Percentiles rank a stretch among this genome's conserved stretches.
Conservation (phyloP, 305 asterid genomes). For the Striga hermonthica region DNA sequence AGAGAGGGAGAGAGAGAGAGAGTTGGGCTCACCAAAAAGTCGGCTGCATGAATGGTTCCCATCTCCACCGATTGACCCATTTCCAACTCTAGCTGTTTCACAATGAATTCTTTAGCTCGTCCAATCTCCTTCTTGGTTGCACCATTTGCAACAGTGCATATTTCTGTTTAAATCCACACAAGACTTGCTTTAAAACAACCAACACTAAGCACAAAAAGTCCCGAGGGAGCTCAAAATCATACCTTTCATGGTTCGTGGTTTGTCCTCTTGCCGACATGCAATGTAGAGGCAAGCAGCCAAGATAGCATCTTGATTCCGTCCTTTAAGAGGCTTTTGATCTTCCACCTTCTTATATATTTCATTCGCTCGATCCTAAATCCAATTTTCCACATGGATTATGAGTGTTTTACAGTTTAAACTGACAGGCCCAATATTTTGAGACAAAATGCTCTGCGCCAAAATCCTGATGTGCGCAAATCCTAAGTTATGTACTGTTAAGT, state of each 20-base stretch:
- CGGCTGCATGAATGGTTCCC: slow-evolving; percentile 44
- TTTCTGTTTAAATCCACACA: slow-evolving; percentile 32
- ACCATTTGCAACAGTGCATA: slow-evolving; percentile 38
- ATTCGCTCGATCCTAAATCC: slow-evolving; percentile 43
- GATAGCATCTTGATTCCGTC: slow-evolving; percentile 43
- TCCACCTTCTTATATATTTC: slow-evolving; percentile 47
- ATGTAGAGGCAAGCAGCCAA: slow-evolving; percentile 50
- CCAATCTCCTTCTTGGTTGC: slow-evolving; percentile 45
- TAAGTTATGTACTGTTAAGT: no score
- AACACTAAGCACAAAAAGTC: background rate
- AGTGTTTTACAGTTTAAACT: no score
- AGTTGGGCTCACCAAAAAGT: slow-evolving; percentile 33
- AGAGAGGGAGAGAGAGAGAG: background rate
- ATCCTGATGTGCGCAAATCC: no score
- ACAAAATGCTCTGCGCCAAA: no score
- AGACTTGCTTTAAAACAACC: background rate
- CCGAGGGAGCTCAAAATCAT: background rate
- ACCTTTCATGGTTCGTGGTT: slow-evolving; percentile 53
- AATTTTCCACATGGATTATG: no score
- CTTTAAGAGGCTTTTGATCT: slow-evolving; percentile 43
- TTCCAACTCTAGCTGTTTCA: slow-evolving; percentile 40
- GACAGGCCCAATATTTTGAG: no score
- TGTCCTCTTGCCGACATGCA: slow-evolving; percentile 52
- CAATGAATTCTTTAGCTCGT: slow-evolving; percentile 43
- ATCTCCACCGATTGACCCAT: slow-evolving; percentile 42